phyloP scores from a whole-genome alignment of 257 asterid species.

The Forsythia viridissima region DNA sequence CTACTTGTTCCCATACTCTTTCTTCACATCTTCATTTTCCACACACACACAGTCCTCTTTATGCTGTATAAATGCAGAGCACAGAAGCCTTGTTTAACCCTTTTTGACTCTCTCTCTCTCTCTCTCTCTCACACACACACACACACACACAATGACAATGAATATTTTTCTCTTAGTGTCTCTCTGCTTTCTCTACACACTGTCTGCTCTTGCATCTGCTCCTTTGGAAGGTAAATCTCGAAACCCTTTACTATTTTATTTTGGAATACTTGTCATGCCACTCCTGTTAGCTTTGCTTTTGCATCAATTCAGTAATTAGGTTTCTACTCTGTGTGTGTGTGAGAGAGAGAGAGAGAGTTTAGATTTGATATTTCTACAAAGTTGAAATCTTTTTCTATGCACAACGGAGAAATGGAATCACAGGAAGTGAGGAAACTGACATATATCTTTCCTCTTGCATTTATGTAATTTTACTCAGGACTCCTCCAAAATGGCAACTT shows the following conservation, averaged over 20 bases:
- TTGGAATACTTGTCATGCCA: background rate
- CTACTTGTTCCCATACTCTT: constrained; percentile 7
- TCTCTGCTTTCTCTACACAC: constrained; percentile 38
- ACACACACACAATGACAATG: constrained; percentile 36
- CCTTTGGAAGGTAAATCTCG: constrained; percentile 66
- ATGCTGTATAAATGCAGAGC: constrained; percentile 24
- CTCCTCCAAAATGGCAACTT: constrained; percentile 81
- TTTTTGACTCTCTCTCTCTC: constrained; percentile 4
- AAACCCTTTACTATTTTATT: background rate
- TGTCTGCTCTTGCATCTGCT: constrained; percentile 41
- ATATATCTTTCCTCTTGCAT: background rate
- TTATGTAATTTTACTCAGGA: constrained; percentile 42
- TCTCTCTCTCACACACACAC: constrained; percentile 9
- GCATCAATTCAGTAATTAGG: background rate
- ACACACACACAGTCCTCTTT: background rate
- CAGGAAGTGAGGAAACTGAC: background rate
- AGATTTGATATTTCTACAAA: background rate
- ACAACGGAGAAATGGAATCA: background rate
- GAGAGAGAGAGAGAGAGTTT: background rate
- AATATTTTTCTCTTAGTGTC: constrained; percentile 36
- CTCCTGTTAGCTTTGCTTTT: background rate
- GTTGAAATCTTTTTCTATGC: background rate
- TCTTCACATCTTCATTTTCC: constrained; percentile 6
- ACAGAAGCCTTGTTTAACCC: constrained; percentile 8
- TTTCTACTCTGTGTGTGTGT: background rate